Percentiles rank a stretch among this genome's conserved stretches.
phyloP scores from a whole-genome alignment of 345 rosid species.

The Lagerstroemia speciosa region DNA sequence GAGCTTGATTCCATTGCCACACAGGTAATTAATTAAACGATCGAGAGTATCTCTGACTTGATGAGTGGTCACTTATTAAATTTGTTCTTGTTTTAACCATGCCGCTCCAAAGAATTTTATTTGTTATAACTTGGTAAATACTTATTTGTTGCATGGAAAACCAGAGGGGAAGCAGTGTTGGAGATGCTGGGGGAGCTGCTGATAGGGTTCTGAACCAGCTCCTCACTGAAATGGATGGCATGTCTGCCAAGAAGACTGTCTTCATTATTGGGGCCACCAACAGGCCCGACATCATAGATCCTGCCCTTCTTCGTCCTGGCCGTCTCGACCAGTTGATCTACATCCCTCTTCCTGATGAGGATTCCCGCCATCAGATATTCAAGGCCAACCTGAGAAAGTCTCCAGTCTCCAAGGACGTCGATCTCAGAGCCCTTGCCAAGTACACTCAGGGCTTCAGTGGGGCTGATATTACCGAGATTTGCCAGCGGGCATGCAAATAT shows the following conservation, averaged over 20 bases:
- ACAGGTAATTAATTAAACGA: conserved; percentile 33
- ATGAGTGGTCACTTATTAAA: not conserved
- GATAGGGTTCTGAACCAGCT: conserved; percentile 96
- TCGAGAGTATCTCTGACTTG: not conserved
- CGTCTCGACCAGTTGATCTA: conserved; percentile 89
- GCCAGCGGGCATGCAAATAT: conserved; percentile 90
- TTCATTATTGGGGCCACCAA: conserved; percentile 95
- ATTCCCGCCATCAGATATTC: conserved; percentile 71
- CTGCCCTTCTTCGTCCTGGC: conserved; percentile 91
- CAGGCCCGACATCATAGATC: conserved; percentile 89
- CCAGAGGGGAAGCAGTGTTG: conserved; percentile 87
- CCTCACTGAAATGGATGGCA: conserved; percentile 96
- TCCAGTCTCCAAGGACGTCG: conserved; percentile 79
- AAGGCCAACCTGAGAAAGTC: conserved; percentile 91
- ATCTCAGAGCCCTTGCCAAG: conserved; percentile 77
- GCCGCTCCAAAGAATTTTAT: not conserved
- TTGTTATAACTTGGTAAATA: not conserved
- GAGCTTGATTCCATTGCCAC: conserved; percentile 97
- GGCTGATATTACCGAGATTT: conserved; percentile 93
- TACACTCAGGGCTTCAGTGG: conserved; percentile 93
- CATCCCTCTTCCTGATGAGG: conserved; percentile 93
- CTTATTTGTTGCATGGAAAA: not conserved
- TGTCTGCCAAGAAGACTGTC: conserved; percentile 94
- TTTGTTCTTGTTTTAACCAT: not conserved
- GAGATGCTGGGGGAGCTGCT: conserved; percentile 99